phyloP scores from a whole-genome alignment of 1,139 yeast species.

The Keqinozyma sinolaborantium region DNA sequence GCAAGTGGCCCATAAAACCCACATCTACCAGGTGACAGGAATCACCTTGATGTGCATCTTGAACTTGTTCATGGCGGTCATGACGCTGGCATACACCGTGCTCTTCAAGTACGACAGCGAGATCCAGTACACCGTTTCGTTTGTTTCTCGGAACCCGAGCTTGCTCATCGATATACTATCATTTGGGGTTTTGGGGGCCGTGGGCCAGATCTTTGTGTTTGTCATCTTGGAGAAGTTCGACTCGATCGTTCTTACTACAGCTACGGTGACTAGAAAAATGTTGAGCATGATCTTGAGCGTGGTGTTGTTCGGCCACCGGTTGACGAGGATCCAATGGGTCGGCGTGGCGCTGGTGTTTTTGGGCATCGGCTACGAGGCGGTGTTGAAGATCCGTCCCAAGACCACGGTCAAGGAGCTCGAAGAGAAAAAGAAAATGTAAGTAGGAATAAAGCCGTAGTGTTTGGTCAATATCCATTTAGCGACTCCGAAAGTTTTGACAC shows the following conservation, averaged over 20 bases:
- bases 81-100: constrained; percentile 39
- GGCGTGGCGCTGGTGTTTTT: constrained; percentile 80
- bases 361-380: constrained; percentile 48
- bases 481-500: too few relatives aligned
- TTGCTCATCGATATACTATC: constrained; percentile 57
- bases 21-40: constrained; percentile 40
- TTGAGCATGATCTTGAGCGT: constrained; percentile 90
- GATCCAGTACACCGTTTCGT: constrained; percentile 42
- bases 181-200: constrained; percentile 79
- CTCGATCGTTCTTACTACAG: constrained; percentile 80
- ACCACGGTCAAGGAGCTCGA: constrained; percentile 1
- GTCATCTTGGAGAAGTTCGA: constrained; percentile 80
- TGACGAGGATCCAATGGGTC: constrained; percentile 63
- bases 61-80: constrained; percentile 52
- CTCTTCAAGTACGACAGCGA: constrained; percentile 44
- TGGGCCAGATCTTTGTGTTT: constrained; percentile 92
- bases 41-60: constrained; percentile 85
- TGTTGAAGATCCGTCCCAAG: constrained; percentile 11
- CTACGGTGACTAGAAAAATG: constrained; percentile 96
- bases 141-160: constrained; percentile 35
- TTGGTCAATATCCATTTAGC: too few relatives aligned
- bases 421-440: background rate
- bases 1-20: constrained; percentile 5
- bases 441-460: too few relatives aligned
- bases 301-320: constrained; percentile 72